Conservation (phyloP, 331 rosid genomes). For the Prunus yedoensis region DNA sequence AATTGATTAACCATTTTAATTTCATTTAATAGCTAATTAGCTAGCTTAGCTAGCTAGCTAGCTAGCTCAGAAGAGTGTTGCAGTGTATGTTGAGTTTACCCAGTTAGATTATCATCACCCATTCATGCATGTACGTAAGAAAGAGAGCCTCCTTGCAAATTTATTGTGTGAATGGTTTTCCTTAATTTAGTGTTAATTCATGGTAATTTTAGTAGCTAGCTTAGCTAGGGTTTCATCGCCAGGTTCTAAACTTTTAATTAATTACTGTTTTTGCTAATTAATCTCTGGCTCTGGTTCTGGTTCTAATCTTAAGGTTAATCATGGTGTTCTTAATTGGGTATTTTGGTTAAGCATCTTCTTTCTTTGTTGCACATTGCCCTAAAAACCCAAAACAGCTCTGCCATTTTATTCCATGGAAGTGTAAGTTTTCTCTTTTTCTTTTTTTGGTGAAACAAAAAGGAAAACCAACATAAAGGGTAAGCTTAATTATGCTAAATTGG, state of each 20-base stretch:
- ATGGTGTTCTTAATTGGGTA: not conserved
- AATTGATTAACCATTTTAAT: not conserved
- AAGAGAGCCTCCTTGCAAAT: not conserved
- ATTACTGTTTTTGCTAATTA: not conserved
- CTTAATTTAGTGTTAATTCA: not conserved
- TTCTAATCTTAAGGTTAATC: not conserved
- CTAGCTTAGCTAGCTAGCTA: not conserved
- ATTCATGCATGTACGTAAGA: not conserved
- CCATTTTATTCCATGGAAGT: not conserved
- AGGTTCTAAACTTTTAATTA: not conserved
- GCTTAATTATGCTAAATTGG: not conserved
- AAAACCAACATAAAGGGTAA: not conserved
- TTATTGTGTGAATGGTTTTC: not conserved
- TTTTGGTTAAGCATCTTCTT: too few species aligned
- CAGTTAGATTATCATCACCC: not conserved
- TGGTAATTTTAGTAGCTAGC: not conserved
- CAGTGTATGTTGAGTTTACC: not conserved
- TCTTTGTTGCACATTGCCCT: not conserved
- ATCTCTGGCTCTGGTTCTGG: not conserved
- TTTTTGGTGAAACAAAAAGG: not conserved
- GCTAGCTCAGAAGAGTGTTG: not conserved
- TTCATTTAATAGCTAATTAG: not conserved
- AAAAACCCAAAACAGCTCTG: not conserved
- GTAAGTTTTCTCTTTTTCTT: not conserved
- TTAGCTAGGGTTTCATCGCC: slow-evolving; percentile 9